phyloP scores from a whole-genome alignment of 2,329 filamentous ascomycete genomes.

The Karstenula rhodostoma region DNA sequence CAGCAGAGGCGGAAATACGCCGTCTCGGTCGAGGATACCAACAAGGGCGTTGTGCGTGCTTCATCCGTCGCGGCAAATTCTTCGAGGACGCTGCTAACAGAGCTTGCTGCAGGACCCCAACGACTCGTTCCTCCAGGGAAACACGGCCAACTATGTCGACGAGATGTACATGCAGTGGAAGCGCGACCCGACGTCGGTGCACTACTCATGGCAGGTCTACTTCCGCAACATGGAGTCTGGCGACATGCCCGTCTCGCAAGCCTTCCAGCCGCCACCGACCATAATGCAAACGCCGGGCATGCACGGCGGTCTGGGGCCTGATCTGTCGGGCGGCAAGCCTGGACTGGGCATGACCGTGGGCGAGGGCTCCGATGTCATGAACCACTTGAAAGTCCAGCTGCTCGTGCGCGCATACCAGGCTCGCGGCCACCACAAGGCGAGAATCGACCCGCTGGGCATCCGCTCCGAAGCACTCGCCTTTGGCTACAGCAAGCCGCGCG shows the following conservation, averaged over 20 bases:
- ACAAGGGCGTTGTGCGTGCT: slow-evolving; percentile 66
- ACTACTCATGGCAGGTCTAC: slow-evolving; percentile 99
- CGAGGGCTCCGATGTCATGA: slow-evolving; percentile 83
- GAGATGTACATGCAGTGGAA: slow-evolving; percentile 99
- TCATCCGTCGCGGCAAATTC: slow-evolving; percentile 21
- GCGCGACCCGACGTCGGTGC: slow-evolving; percentile 88
- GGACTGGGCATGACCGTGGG: slow-evolving; percentile 71
- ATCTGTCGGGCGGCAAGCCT: slow-evolving; percentile 64
- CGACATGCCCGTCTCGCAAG: slow-evolving; percentile 96
- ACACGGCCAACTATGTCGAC: slow-evolving; percentile 98
- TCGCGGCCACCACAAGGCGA: slow-evolving; percentile 96
- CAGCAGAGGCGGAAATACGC: slow-evolving; percentile 65
- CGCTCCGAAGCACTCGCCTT: slow-evolving; percentile 84
- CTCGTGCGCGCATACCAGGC: slow-evolving; percentile 97
- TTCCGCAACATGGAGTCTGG: slow-evolving; percentile 99
- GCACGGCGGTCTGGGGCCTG: slow-evolving; percentile 72
- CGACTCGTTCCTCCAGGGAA: slow-evolving; percentile 96
- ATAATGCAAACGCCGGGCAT: slow-evolving; percentile 80
- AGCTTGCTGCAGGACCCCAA: slow-evolving; percentile 72
- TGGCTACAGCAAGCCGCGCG: slow-evolving; percentile 86
- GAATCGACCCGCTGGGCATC: slow-evolving; percentile 95
- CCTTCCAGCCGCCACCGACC: slow-evolving; percentile 94
- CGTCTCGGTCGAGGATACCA: slow-evolving; percentile 64
- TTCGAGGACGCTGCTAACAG: slow-evolving; percentile 35
- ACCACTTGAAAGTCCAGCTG: slow-evolving; percentile 97